Percentiles rank a stretch among this genome's conserved stretches.
Evolutionary conservation across 2,329 filamentous ascomycete genomes (phyloP).

Genomic region (Stachybotrys elegans): DNA sequence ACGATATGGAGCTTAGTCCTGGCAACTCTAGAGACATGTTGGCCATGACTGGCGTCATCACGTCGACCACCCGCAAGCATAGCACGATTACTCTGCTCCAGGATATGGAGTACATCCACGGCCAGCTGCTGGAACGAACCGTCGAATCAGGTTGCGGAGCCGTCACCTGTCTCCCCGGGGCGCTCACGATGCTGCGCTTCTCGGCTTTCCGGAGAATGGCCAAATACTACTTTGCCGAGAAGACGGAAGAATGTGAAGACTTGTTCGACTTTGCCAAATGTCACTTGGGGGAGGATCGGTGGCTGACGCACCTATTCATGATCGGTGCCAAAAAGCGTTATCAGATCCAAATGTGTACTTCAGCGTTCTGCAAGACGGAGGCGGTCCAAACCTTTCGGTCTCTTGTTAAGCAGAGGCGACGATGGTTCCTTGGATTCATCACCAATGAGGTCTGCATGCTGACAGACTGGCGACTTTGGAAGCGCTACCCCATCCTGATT

Average conservation of each 20-base stretch:
- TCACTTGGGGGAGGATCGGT: slow-evolving; percentile 90
- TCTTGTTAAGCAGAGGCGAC: slow-evolving; percentile 86
- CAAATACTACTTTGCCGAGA: slow-evolving; percentile 97
- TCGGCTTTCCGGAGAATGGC: slow-evolving; percentile 96
- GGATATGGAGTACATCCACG: slow-evolving; percentile 98
- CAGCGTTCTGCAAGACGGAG: slow-evolving; percentile 97
- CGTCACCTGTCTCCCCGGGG: slow-evolving; percentile 90
- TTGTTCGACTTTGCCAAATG: slow-evolving; percentile 96
- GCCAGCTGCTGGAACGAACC: slow-evolving; percentile 90
- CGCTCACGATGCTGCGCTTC: slow-evolving; percentile 92
- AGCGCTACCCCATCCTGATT: slow-evolving; percentile 79
- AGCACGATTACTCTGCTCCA: slow-evolving; percentile 88
- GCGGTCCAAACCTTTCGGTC: slow-evolving; percentile 84
- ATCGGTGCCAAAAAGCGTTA: slow-evolving; percentile 89
- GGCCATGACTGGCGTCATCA: slow-evolving; percentile 97
- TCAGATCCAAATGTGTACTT: slow-evolving; percentile 97
- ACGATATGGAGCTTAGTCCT: slow-evolving; percentile 96
- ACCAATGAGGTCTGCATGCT: slow-evolving; percentile 98
- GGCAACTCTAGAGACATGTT: slow-evolving; percentile 90
- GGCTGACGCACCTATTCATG: slow-evolving; percentile 98
- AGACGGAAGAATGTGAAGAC: slow-evolving; percentile 91
- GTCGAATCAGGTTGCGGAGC: slow-evolving; percentile 92
- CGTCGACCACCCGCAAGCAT: slow-evolving; percentile 83
- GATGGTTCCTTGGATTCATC: slow-evolving; percentile 97
- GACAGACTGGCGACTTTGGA: slow-evolving; percentile 89